Conservation (phyloP, 495 filamentous ascomycete species). For the Rostrohypoxylon terebratum region DNA sequence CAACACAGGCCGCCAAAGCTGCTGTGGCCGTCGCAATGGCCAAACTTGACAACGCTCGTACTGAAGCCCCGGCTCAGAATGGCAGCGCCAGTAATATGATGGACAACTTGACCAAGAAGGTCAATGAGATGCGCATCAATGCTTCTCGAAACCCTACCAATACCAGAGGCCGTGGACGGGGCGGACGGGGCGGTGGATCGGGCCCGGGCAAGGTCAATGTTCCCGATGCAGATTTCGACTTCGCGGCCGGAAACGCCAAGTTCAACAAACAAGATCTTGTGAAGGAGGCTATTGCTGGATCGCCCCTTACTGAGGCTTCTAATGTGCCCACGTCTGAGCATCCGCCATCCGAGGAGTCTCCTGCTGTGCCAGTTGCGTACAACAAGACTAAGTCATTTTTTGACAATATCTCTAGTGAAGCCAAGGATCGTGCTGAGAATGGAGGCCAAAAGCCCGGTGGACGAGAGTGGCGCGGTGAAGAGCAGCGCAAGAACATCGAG, state of each 20-base stretch:
- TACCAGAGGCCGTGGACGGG: slow-evolving; percentile 62
- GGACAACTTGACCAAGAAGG: slow-evolving; percentile 84
- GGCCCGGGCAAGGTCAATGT: slow-evolving; percentile 82
- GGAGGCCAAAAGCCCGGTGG: slow-evolving; percentile 74
- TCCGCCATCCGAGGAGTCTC: slow-evolving; percentile 51
- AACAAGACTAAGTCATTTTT: slow-evolving; percentile 91
- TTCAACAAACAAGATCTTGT: slow-evolving; percentile 98
- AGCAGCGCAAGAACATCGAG: slow-evolving; percentile 95
- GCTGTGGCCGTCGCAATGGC: slow-evolving; percentile 93
- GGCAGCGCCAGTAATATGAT: slow-evolving; percentile 62
- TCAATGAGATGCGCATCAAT: slow-evolving; percentile 86
- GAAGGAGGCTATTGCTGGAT: slow-evolving; percentile 89
- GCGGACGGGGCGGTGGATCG: slow-evolving; percentile 67
- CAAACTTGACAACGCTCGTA: slow-evolving; percentile 69
- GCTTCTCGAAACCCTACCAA: slow-evolving; percentile 56
- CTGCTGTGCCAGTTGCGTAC: slow-evolving; percentile 68
- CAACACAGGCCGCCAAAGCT: slow-evolving; percentile 83
- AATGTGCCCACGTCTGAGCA: slow-evolving; percentile 50
- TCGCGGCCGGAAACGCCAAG: slow-evolving; percentile 90
- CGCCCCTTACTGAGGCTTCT: slow-evolving; percentile 70
- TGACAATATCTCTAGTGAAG: slow-evolving; percentile 95
- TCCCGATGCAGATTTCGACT: slow-evolving; percentile 91
- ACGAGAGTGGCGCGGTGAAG: slow-evolving; percentile 91
- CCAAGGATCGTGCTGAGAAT: slow-evolving; percentile 86
- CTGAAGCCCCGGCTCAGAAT: slow-evolving; percentile 49